Evolutionary conservation across 805 yeast genomes (phyloP).

Genomic region (Myxozyma kluyveri): DNA sequence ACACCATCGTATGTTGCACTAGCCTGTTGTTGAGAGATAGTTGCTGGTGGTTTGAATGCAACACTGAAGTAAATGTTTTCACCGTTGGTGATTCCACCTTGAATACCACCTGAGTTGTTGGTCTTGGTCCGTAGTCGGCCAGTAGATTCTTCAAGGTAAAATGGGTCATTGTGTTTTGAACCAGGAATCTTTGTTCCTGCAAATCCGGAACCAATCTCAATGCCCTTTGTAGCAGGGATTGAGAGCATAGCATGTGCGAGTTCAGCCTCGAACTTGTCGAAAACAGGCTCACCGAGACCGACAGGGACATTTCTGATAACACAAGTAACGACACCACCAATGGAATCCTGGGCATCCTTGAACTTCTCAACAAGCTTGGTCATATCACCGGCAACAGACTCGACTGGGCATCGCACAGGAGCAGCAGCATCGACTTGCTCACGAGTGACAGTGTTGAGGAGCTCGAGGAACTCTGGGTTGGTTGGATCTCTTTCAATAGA

Average conservation of each 20-base stretch:
- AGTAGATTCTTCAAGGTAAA: constrained; percentile 56
- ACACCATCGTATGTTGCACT: constrained; percentile 88
- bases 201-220: constrained; percentile 96
- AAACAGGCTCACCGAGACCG: constrained; percentile 97
- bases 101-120: constrained; percentile 94
- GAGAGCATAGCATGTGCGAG: constrained; percentile 98
- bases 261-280: constrained; percentile 92
- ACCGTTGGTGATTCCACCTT: constrained; percentile 97
- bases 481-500: constrained; percentile 68
- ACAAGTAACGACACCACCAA: constrained; percentile 98
- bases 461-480: constrained; percentile 56
- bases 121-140: constrained; percentile 78
- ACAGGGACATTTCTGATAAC: constrained; percentile 90
- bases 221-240: constrained; percentile 96
- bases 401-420: constrained; percentile 92
- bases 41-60: constrained; percentile 98
- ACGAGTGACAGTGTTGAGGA: constrained; percentile 75
- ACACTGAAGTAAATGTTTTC: constrained; percentile 91
- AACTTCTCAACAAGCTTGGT: constrained; percentile 80
- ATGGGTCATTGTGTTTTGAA: constrained; percentile 89
- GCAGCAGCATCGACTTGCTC: constrained; percentile 83
- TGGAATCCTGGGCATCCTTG: constrained; percentile 84
- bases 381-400: constrained; percentile 69
- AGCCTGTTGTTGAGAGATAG: constrained; percentile 87
- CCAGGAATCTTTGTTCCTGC: constrained; percentile 87